Base-by-base conservation (phyloP, 2,329 filamentous ascomycete species). In the Sporothrix pallida region DNA sequence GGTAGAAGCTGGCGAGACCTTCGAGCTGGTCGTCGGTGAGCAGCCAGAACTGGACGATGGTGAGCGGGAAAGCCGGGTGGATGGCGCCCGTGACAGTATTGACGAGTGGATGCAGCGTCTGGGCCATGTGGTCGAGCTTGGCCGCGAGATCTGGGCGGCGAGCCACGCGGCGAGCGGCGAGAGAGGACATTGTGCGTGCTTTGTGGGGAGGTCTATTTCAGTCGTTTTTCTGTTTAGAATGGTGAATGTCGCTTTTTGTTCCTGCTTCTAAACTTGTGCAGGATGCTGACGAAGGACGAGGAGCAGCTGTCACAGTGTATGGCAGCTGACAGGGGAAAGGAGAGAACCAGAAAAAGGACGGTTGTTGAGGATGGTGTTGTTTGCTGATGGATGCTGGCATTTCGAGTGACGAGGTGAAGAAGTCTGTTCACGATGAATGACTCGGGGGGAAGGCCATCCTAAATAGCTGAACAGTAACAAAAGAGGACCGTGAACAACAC, bases 21-120 rank as follows among this genome's bases (percentile, higher is more conserved):
- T 94, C 92, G 72, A 93, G 89, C 81, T 94, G 86, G 44, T 82
- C 82, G 80, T 92, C 90, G 17, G 91, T 94, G 52, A 94, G 86
- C 46, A 94, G 89, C 87, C 91, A 93, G 82, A 92, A 93, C 79
- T 87, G 86, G 63, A 94, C 88, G 72, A 94, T 84, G 3, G 88
- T 92, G 23, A 79, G 78, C 1, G 92, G 92, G 80, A 92, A 94
- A 72, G 84, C 80, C 0, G 89, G 87, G 78, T 93, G 91, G 2
- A 91, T 82, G n/a, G 82, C 79, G 69, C 91, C 91, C 1, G 87
- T 88, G 26, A 85, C 84, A 76, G 91, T 82, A 81, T 90, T 87
- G 8, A 92, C 89, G 6, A 94, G 88, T 0, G 92, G 91, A 0
- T 87, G 86, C 31, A 94, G 87, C 26, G 85, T 85, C 12, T 92